Base-by-base conservation (phyloP, 768 basidiomycete species). In the Lactifluus volemus region DNA sequence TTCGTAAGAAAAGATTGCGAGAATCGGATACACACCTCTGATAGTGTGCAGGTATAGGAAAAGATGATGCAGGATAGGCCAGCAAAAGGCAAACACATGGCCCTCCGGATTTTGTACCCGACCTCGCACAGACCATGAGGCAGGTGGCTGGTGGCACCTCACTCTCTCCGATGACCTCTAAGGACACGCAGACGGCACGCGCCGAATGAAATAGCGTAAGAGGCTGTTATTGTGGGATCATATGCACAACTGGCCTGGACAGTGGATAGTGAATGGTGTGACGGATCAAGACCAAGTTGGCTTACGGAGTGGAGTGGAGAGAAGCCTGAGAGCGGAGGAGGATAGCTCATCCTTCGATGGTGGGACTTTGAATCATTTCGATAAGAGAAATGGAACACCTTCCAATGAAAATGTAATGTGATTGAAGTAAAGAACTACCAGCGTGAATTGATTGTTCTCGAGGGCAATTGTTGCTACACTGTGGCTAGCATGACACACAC, bases 31-130 rank as follows among this genome's bases (percentile, higher is more conserved):
- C 55, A 53, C 45, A 58, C 55, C 61, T 62, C 29, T 62, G 60
- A 57, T 61, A 58, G 50, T 62, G 55, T 48, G 50, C 51, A 53
- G 45, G 49, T 53, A 36, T 47, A 30, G 51, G 38, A 30, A 62
- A 38, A 53, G 49, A 50, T 61, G 55, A 53, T 57, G 45, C 61
- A 50, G 60, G 61, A 62, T 62, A 53, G 50, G 45, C 50, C 30
- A 34, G 61, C 50, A 49, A 58, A 45, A 58, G 61, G 61, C 45
- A 58, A 62, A 57, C 55, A 62, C 55, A 58, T 62, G 55, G 61
- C 51, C 32, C 17, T 25, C 48, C 55, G 45, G 51, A 58, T 62
- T 61, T 62, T 62, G 61, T 62, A 62, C 61, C 55, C 61, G 61
- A 58, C 61, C 61, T 62, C 61, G 17, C 61, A 39, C 17, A 48